Evolutionary conservation across 192 early-diverging fungal genomes (phyloP), one percentile per base, ranked within the genome.

Genomic region (Gaertneriomyces sp.): DNA sequence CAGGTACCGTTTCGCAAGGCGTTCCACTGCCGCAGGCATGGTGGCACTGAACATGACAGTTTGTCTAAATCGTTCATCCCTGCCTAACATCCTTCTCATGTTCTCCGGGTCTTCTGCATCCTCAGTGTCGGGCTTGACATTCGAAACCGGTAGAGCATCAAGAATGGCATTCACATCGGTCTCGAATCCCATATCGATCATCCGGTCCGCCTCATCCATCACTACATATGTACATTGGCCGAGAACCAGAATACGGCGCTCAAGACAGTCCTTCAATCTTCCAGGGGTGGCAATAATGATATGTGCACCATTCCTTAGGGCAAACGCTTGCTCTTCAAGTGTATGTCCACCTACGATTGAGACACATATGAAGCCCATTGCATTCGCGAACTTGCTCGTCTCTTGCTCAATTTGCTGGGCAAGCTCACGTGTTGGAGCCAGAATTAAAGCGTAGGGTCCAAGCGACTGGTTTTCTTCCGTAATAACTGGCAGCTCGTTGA

Each of bases 11-110:
- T 93, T 93, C 12, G 95, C 97, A 41, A 99, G 71, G 20, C 93
- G 82, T 77, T 99, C 97, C 7, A 99, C 94, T 0, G 88, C 89
- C 3, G 93, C 61, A 6, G 96, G 96, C 95, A 99, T 98, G 4
- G 96, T 99, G 10, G 96, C 96, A 12, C 95, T 98, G 76, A 99
- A 99, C 95, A 99, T 98, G 69, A 94, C 92, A 1, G 97, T 99
- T 74, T 98, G 97, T 42, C 96, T 84, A 71, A 86, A 94, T 66
- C 83, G 61, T 5, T 11, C 58, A 7, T 33, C 45, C 20, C 16
- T 44, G 9, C 42, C 53, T 20, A 41, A 45, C 52, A 63, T 39
- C 20, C 60, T 55, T 7, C 47, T 59, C 77, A 87, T 70, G 33
- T 70, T 70, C 25, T 76, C 60, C 7, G 73, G 75, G 70, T 87